Percentiles rank a stretch among this genome's conserved stretches.
Conservation (phyloP, 2,329 filamentous ascomycete genomes). For the Neofusicoccum laricinum region DNA sequence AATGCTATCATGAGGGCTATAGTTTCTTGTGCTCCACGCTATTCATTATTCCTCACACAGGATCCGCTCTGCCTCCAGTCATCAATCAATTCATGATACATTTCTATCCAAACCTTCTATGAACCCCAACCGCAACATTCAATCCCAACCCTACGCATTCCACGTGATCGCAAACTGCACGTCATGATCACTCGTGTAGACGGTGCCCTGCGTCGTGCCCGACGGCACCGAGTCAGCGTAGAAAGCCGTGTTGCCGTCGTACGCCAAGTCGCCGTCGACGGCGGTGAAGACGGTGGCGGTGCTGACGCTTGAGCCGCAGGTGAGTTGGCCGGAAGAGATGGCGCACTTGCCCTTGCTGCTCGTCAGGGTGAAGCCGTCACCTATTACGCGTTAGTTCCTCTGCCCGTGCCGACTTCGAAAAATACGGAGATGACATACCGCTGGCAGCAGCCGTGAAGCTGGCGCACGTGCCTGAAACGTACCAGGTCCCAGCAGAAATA, state of each 20-base stretch:
- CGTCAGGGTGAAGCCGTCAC: constrained; percentile 53
- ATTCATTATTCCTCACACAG: too few relatives aligned
- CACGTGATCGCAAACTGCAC: constrained; percentile 5
- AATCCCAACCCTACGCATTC: neutral
- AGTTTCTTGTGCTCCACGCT: too few relatives aligned
- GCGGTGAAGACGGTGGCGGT: constrained; percentile 42
- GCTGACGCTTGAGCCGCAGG: constrained; percentile 51
- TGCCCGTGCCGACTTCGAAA: neutral
- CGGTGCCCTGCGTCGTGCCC: constrained; percentile 43
- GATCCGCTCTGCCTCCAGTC: too few relatives aligned
- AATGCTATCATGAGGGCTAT: too few relatives aligned
- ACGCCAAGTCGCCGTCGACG: constrained; percentile 35
- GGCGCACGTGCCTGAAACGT: constrained; percentile 64
- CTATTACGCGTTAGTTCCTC: constrained; percentile 15
- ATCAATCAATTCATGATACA: neutral
- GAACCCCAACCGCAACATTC: neutral
- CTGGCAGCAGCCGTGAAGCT: constrained; percentile 56
- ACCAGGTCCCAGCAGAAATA: constrained; percentile 67
- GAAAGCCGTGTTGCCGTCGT: constrained; percentile 38
- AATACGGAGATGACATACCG: constrained; percentile 6
- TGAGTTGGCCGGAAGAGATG: constrained; percentile 52
- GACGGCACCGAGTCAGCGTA: constrained; percentile 43
- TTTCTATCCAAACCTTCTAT: constrained; percentile 8
- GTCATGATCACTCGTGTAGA: constrained; percentile 33
- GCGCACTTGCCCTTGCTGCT: constrained; percentile 60